phyloP scores from a whole-genome alignment of 73 alveolate species.

The Blepharisma stoltei region DNA sequence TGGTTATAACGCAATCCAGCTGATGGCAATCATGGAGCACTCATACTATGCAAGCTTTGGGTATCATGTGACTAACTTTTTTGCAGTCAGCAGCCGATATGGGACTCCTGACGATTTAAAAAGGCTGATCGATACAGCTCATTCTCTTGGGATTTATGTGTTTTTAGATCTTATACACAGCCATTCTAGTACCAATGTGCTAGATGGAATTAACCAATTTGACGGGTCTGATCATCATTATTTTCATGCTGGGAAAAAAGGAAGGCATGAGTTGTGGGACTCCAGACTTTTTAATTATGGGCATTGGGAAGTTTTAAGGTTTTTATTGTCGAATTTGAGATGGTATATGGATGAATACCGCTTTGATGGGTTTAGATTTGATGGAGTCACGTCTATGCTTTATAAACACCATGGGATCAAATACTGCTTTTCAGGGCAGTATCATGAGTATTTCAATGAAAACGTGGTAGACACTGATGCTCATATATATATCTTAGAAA shows the following conservation, averaged over 20 bases:
- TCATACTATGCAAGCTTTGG: constrained; percentile 96
- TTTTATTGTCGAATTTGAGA: constrained; percentile 91
- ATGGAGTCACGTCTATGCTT: constrained; percentile 98
- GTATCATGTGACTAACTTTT: constrained; percentile 92
- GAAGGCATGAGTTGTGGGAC: constrained; percentile 95
- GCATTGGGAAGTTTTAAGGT: constrained; percentile 90
- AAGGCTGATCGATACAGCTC: constrained; percentile 82
- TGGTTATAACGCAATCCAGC: constrained; percentile 94
- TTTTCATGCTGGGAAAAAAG: constrained; percentile 95
- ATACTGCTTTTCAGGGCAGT: constrained; percentile 67
- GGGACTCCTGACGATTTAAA: constrained; percentile 99
- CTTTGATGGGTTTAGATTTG: constrained; percentile 99
- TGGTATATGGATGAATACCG: constrained; percentile 90
- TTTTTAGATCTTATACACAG: constrained; percentile 96
- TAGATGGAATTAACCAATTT: constrained; percentile 94
- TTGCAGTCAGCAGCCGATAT: constrained; percentile 80
- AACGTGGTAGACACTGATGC: constrained; percentile 85
- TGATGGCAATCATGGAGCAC: constrained; percentile 98
- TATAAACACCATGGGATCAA: constrained; percentile 97
- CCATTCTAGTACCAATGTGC: constrained; percentile 93
- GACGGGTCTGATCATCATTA: constrained; percentile 98
- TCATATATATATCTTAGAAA: too few species aligned
- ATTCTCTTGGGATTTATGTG: constrained; percentile 80
- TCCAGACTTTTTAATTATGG: constrained; percentile 91
- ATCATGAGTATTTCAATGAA: constrained; percentile 91